Base-by-base conservation (phyloP, 345 rosid species). In the Dipteronia sinensis region DNA sequence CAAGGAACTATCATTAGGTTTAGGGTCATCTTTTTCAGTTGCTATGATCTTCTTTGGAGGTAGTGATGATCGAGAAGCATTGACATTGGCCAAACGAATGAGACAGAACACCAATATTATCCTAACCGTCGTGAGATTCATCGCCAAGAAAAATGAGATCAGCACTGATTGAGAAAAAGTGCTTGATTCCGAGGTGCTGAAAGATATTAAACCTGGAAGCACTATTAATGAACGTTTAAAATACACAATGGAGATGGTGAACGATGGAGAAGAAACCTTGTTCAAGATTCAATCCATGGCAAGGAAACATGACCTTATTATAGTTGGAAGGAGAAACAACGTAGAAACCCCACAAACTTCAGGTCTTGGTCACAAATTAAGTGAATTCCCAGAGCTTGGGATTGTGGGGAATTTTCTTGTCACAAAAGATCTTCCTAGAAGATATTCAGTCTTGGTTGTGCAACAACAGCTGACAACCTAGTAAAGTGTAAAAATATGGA, bases 361-460 rank as follows among this genome's bases (percentile, higher is more conserved):
- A 0, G 91, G 91, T 0, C 80, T 87, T 46, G 79, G 44, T 51
- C 56, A 51, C 0, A 75, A 76, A 74, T 87, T 88, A 90, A 83
- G 77, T 44, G 97, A 93, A 72, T 77, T 85, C 63, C 89, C 90
- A 1, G 94, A 91, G 78, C 83, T 89, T 40, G 93, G 95, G 49
- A 31, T 85, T 27, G 46, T 93, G 0, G 95, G 94, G 38, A 91
- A 93, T 80, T 73, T 85, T 63, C 88, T 93, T n/a, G 87, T 92
- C 12, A 87, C 94, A 10, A 71, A 71, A 22, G 95, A 91, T 81
- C 19, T 91, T 27, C 34, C 59, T 7, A 27, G 78, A 58, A 81
- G 67, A 75, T 85, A 72, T 71, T 86, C 91, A 63, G 88, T 86
- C 47, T 78, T 89, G 74, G 85, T 93, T 25, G 86, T 91, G 77